These are phyloP conservation scores for Quercus tomentella DNA, from an alignment of 331 rosid species.

Conservation along the genomic window DNA sequence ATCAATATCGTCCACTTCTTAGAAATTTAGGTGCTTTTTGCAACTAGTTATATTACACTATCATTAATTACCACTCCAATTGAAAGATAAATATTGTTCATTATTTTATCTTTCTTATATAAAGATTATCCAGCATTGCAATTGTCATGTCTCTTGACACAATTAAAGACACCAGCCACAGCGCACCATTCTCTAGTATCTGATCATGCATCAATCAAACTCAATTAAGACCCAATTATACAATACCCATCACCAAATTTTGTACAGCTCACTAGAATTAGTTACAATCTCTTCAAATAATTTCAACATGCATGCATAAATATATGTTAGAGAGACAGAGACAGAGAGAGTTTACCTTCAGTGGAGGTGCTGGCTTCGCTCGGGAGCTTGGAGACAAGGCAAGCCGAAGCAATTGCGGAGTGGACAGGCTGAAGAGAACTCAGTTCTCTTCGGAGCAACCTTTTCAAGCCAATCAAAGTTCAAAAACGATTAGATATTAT, in stretches of 20 bases:
- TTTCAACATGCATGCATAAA: too few species aligned
- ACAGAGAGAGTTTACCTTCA: conserved; percentile 23
- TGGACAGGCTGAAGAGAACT: conserved; percentile 43
- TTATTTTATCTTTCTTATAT: too few species aligned
- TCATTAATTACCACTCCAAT: neutral
- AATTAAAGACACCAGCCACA: neutral
- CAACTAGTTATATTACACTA: neutral
- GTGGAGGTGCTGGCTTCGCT: conserved; percentile 30
- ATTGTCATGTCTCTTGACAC: neutral
- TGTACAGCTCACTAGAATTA: neutral
- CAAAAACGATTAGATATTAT: neutral
- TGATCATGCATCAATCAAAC: neutral
- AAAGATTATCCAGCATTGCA: neutral
- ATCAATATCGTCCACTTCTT: neutral
- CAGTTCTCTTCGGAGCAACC: conserved; percentile 53
- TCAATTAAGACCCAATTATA: neutral
- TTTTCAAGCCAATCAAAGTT: neutral
- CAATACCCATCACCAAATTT: neutral
- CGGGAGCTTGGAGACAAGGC: conserved; percentile 57
- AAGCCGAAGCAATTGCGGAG: conserved; percentile 39
- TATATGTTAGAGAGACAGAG: neutral
- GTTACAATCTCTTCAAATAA: neutral
- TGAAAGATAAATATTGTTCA: too few species aligned
- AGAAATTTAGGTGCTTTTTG: neutral
- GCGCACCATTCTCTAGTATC: neutral